Conservation (phyloP, 306 rosid genomes). For the Vigna trinervia region DNA sequence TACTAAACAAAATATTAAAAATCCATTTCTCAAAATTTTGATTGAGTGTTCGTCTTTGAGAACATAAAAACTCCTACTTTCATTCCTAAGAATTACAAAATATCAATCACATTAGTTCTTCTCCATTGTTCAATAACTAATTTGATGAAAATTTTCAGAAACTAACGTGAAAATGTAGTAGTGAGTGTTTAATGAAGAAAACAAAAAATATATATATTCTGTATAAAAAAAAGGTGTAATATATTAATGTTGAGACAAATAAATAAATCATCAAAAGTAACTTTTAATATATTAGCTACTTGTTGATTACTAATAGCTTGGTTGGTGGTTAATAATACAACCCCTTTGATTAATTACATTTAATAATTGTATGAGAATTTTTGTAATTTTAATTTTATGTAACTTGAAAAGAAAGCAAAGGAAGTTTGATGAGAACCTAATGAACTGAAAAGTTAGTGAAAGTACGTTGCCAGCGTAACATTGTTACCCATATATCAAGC, state of each 20-base stretch:
- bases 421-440: not conserved
- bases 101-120: not conserved
- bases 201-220: not conserved
- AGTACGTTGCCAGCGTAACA: not conserved
- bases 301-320: not conserved
- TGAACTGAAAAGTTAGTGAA: not conserved
- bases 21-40: no score
- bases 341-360: not conserved
- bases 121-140: no score
- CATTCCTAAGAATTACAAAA: not conserved
- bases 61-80: not conserved
- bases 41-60: not conserved
- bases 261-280: not conserved
- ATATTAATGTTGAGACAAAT: no score
- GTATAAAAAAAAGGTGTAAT: not conserved
- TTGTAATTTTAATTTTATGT: not conserved
- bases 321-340: not conserved
- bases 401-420: not conserved
- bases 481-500: not conserved
- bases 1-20: not conserved
- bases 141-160: no score
- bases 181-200: not conserved
- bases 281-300: not conserved
- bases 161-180: not conserved
- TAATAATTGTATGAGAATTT: not conserved